These are phyloP conservation scores for Cladosporium sp. DNA, from an alignment of 2,329 filamentous ascomycete species.

Conservation along the genomic window DNA sequence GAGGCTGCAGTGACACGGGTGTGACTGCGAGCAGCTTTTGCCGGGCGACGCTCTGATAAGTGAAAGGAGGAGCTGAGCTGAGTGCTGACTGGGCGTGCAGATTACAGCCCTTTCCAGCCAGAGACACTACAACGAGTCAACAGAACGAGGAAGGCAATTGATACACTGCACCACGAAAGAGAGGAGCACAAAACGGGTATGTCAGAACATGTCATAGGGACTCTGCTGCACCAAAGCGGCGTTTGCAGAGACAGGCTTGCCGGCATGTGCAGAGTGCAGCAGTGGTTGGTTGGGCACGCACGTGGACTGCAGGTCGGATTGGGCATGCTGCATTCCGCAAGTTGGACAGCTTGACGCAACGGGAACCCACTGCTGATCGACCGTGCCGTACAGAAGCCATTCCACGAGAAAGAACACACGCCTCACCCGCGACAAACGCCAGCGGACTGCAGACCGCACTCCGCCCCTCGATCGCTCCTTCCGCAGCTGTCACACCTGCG, in stretches of 20 bases:
- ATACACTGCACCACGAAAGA: neutral
- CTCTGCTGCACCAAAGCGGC: neutral
- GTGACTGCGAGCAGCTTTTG: neutral
- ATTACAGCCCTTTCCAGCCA: neutral
- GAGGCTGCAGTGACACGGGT: slow-evolving; percentile 1
- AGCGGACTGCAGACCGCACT: neutral
- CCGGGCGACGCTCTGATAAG: neutral
- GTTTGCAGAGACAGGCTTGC: neutral
- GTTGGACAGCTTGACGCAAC: slow-evolving; percentile 1
- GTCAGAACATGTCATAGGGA: neutral
- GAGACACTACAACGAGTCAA: neutral
- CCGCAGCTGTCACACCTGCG: neutral
- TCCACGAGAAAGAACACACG: neutral
- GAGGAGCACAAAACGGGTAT: neutral
- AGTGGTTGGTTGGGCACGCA: neutral
- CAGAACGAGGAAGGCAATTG: neutral
- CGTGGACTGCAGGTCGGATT: slow-evolving; percentile 6
- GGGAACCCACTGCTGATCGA: slow-evolving; percentile 7
- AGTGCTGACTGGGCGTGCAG: neutral
- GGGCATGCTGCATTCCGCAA: slow-evolving; percentile 2
- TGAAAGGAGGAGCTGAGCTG: slow-evolving; percentile 2
- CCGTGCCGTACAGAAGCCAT: neutral
- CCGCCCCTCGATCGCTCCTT: slow-evolving; percentile 5
- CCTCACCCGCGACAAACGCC: neutral
- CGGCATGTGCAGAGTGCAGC: neutral